phyloP scores from a whole-genome alignment of 2,329 filamentous ascomycete species.

The Diaporthe aspalathi region DNA sequence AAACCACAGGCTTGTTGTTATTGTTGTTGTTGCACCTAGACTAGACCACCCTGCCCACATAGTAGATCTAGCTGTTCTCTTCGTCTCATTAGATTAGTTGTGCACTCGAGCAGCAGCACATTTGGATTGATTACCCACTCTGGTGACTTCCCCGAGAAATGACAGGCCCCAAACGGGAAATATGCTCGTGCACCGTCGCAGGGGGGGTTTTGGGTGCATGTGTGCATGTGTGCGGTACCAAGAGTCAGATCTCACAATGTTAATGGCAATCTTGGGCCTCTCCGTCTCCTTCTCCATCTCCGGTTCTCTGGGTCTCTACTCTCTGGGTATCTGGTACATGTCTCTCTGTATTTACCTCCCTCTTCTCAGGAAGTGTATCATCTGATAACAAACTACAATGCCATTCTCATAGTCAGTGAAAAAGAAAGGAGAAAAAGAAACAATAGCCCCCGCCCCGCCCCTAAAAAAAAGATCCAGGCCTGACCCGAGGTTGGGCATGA shows the following conservation, averaged over 20 bases:
- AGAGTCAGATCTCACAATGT: conserved; percentile 14
- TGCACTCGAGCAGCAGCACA: conserved; percentile 16
- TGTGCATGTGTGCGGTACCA: conserved; percentile 16
- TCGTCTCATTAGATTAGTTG: conserved; percentile 28
- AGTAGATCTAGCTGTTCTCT: conserved; percentile 24
- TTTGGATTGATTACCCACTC: conserved; percentile 29
- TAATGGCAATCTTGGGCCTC: conserved; percentile 13
- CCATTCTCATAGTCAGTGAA: no score
- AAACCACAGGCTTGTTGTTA: no score
- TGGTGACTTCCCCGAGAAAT: conserved; percentile 29
- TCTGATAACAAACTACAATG: no score
- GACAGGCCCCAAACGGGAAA: conserved; percentile 23
- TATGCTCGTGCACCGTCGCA: conserved; percentile 23
- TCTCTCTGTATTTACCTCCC: neutral
- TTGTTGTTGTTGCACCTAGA: no score
- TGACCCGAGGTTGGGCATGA: neutral
- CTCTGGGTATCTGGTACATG: neutral
- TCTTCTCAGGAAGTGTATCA: neutral
- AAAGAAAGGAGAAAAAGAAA: neutral
- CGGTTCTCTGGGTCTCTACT: neutral
- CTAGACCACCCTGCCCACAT: no score
- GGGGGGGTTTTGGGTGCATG: conserved; percentile 6
- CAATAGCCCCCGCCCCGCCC: no score
- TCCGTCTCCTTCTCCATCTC: neutral
- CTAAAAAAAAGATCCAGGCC: neutral